These are phyloP conservation scores for Tetradesmus obliquus DNA, from an alignment of 139 green algal genomes.

Conservation along the genomic window DNA sequence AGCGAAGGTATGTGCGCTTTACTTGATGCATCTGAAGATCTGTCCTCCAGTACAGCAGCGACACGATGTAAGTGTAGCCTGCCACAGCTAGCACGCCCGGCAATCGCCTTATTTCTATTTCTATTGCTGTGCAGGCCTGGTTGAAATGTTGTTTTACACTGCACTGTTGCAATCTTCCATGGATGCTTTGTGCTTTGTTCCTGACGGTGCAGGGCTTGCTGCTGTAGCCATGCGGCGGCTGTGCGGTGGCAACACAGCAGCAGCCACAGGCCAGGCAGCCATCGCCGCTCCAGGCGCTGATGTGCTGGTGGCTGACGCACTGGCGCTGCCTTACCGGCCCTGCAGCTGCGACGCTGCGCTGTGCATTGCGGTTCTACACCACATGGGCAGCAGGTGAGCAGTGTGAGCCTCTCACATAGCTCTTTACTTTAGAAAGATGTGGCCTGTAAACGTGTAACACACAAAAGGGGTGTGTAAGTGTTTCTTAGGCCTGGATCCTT, in stretches of 20 bases:
- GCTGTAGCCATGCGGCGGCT: conserved; percentile 26
- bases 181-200: conserved; percentile 63
- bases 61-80: neutral
- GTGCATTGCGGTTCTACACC: conserved; percentile 98
- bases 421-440: too few relatives aligned
- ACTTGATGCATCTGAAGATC: neutral
- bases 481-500: too few relatives aligned
- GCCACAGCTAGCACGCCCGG: neutral
- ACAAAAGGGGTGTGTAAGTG: too few relatives aligned
- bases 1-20: conserved; percentile 59
- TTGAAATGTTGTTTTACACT: too few relatives aligned
- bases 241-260: conserved; percentile 34
- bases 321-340: conserved; percentile 81
- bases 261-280: conserved; percentile 5
- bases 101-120: too few relatives aligned
- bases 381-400: conserved; percentile 78
- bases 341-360: conserved; percentile 87
- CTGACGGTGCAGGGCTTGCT: neutral
- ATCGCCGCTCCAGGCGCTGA: conserved; percentile 63
- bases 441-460: too few relatives aligned
- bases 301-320: conserved; percentile 86
- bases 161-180: too few relatives aligned
- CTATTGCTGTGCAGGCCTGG: too few relatives aligned
- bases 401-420: too few relatives aligned
- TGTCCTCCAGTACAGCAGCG: neutral